phyloP scores from a whole-genome alignment of 176 grass and related monocot species.

The Musa beccarii region DNA sequence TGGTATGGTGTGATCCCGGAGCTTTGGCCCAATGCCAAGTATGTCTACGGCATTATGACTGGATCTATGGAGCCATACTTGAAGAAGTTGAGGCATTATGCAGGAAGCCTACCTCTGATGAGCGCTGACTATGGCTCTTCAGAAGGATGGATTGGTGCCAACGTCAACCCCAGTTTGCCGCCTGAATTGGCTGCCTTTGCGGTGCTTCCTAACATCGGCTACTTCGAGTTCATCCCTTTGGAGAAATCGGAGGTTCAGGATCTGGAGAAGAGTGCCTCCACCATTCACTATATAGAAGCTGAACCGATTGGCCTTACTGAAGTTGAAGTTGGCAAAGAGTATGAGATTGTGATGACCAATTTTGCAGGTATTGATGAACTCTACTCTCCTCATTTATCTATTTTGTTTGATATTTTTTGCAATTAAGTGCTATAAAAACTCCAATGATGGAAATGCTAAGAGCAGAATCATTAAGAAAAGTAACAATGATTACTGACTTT shows the following conservation, averaged over 20 bases:
- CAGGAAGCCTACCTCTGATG: conserved; percentile 54
- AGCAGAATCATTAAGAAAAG: too few species aligned
- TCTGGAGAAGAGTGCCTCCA: not conserved
- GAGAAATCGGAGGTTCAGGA: too few species aligned
- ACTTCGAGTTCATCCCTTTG: conserved; percentile 89
- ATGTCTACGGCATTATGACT: conserved; percentile 89
- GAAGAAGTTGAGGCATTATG: conserved; percentile 78
- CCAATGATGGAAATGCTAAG: too few species aligned
- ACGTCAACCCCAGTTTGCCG: conserved; percentile 45
- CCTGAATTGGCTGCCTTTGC: conserved; percentile 59
- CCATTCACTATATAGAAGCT: conserved; percentile 27
- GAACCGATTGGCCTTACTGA: conserved; percentile 69
- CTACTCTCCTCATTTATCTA: not conserved
- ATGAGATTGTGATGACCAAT: conserved; percentile 78
- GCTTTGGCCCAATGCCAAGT: conserved; percentile 71
- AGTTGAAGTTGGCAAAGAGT: conserved; percentile 62
- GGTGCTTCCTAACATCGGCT: conserved; percentile 76
- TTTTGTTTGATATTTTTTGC: not conserved
- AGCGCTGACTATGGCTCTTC: conserved; percentile 81
- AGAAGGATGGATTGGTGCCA: conserved; percentile 74
- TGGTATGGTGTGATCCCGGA: conserved; percentile 91
- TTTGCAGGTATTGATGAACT: conserved; percentile 54
- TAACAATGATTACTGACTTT: too few species aligned
- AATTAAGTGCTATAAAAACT: too few species aligned
- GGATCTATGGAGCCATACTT: conserved; percentile 88